Base-by-base conservation (phyloP, 176 grass and related monocot genomes). In the Eremochloa ophiuroides region DNA sequence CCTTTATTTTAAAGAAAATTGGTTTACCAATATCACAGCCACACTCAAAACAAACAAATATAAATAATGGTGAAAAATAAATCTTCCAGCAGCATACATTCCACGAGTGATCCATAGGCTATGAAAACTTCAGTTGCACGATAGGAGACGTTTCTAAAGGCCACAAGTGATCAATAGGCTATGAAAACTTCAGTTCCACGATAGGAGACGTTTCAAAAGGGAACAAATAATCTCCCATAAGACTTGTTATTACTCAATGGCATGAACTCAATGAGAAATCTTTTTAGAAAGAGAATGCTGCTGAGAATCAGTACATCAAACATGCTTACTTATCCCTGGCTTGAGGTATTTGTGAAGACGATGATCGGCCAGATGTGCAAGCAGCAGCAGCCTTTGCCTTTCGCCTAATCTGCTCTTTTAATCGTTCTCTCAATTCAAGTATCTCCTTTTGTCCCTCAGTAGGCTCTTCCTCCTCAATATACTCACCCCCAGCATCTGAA, bases 391-490 rank as follows among this genome's bases (percentile, higher is more conserved):
- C 74, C 25, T 74, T 60, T 5, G 83, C 67, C 79, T 55, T 90
- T 14, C 33, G 60, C 68, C 88, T 90, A 40, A 90, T 90, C 47
- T 86, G 73, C 50, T 86, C 84, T 61, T 90, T 90, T 7, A 90
- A 50, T 33, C 83, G 66, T 69, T 90, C 88, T 62, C 88, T 90
- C 76, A 86, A 83, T 28, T 86, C 39, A 69, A 90, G 88, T 74
- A 90, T 86, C 41, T 90, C 88, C 80, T 83, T 76, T 39, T 90
- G 88, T 4, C 88, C 88, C 67, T 86, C 88, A 1, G 69, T 69
- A 27, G 84, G 88, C 4, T 73, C 60, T 72, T 89, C 87, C 5
- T 85, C 88, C 74, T 74, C 76, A 17, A 15, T 70, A 48, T 81
- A 74, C 30, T 23, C 71, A 66, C 82, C 78, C 40, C n/a, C 48